phyloP scores from a whole-genome alignment of 306 rosid genomes.

The Quercus gilva region DNA sequence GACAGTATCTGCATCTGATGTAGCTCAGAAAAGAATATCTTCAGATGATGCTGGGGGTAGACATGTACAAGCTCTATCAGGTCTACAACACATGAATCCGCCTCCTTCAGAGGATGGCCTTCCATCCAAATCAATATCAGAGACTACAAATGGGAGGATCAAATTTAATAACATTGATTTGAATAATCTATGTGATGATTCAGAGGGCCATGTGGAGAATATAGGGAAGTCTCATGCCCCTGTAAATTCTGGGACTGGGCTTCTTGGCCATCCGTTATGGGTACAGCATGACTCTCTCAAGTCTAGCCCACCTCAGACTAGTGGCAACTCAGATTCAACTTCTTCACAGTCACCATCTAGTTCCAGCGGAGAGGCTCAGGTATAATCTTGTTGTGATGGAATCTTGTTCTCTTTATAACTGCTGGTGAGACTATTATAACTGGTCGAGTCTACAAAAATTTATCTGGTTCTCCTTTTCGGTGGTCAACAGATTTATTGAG shows the following conservation, averaged over 20 bases:
- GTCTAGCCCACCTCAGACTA: conserved; percentile 67
- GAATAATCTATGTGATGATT: conserved; percentile 48
- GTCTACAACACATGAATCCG: conserved; percentile 23
- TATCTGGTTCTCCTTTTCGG: conserved; percentile 13
- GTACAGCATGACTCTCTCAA: conserved; percentile 38
- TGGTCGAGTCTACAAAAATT: neutral
- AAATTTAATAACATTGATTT: conserved; percentile 55
- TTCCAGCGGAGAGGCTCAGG: conserved; percentile 80
- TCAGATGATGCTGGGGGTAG: conserved; percentile 28
- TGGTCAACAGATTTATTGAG: conserved; percentile 5
- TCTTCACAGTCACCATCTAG: conserved; percentile 68
- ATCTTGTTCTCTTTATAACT: conserved; percentile 15
- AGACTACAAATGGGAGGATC: conserved; percentile 28
- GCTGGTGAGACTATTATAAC: neutral
- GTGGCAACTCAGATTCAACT: conserved; percentile 64
- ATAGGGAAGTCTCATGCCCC: conserved; percentile 30
- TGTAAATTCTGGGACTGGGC: conserved; percentile 28
- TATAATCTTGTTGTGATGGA: conserved; percentile 22
- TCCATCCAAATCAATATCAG: conserved; percentile 31
- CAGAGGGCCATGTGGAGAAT: conserved; percentile 39
- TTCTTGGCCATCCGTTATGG: conserved; percentile 37
- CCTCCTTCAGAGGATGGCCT: conserved; percentile 23
- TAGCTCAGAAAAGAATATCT: conserved; percentile 32
- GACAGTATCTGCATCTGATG: conserved; percentile 29
- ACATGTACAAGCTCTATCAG: conserved; percentile 32